phyloP scores from a whole-genome alignment of 768 basidiomycete species.

The Mycena haematopus region DNA sequence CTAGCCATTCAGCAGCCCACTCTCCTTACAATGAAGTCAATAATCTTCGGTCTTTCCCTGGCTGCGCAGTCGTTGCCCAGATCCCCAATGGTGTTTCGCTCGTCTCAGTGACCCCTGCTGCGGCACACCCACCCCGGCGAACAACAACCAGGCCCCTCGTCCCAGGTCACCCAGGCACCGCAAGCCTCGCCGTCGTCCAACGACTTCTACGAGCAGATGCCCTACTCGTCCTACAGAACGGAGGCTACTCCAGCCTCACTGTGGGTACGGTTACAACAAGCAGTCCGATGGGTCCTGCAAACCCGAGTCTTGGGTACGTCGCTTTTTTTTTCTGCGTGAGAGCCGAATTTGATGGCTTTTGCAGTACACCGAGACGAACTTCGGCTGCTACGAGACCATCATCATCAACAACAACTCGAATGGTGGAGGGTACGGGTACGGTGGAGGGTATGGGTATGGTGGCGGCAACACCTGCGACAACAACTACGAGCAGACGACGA shows the following conservation, averaged over 20 bases:
- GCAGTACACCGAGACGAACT: slow-evolving; percentile 42
- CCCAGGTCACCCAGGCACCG: slow-evolving; percentile 39
- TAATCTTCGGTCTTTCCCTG: slow-evolving; percentile 64
- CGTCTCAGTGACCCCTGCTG: slow-evolving; percentile 41
- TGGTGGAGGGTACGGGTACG: slow-evolving; percentile 11
- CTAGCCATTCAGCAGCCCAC: slow-evolving; percentile 42
- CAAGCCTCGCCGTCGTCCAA: slow-evolving; percentile 36
- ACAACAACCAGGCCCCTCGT: slow-evolving; percentile 34
- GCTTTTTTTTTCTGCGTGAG: background rate
- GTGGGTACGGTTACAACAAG: slow-evolving; percentile 75
- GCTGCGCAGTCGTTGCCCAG: slow-evolving; percentile 64
- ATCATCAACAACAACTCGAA: slow-evolving; percentile 57
- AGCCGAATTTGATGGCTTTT: background rate
- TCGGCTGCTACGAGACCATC: slow-evolving; percentile 68
- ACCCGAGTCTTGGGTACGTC: slow-evolving; percentile 65
- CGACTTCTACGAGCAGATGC: slow-evolving; percentile 57
- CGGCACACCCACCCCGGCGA: slow-evolving; percentile 26
- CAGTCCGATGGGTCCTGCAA: slow-evolving; percentile 60
- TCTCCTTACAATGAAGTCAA: slow-evolving; percentile 68
- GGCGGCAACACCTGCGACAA: slow-evolving; percentile 17
- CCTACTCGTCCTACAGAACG: slow-evolving; percentile 64
- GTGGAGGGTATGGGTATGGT: slow-evolving; percentile 22
- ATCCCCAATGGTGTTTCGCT: slow-evolving; percentile 54
- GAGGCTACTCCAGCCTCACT: slow-evolving; percentile 72
- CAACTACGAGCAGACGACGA: slow-evolving; percentile 39